Percentiles rank a stretch among this genome's conserved stretches.
Conservation (phyloP, 2,329 filamentous ascomycete species). For the Calycina herbarum region DNA sequence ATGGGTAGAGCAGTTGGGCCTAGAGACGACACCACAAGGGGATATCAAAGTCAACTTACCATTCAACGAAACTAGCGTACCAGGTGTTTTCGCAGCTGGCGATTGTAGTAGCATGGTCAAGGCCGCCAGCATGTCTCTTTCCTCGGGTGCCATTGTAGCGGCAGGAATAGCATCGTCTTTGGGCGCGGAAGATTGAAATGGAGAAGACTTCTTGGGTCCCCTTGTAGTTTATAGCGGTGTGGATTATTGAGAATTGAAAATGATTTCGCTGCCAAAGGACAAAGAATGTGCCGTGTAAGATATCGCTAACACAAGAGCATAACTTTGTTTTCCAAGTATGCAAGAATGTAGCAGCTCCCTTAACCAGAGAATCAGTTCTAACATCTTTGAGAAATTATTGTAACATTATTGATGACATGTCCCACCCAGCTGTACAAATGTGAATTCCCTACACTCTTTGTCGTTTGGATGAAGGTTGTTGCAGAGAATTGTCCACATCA, state of each 20-base stretch:
- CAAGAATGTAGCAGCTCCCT: no score
- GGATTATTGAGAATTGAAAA: no score
- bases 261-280: no score
- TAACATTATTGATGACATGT: no score
- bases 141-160: background rate
- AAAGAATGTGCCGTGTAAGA: no score
- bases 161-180: constrained; percentile 14
- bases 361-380: no score
- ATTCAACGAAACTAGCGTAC: constrained; percentile 11
- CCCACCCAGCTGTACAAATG: no score
- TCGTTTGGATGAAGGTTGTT: background rate
- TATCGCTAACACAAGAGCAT: no score
- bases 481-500: background rate
- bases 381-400: no score
- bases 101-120: constrained; percentile 12
- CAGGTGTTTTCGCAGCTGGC: constrained; percentile 15
- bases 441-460: background rate
- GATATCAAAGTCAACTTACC: constrained; percentile 8
- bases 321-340: no score
- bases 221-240: no score
- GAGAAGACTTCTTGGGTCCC: background rate
- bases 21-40: constrained; percentile 6
- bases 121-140: constrained; percentile 4
- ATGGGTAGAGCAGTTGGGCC: constrained; percentile 35
- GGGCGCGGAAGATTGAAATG: constrained; percentile 8